Conservation (phyloP, 2,329 filamentous ascomycete species). For the Aspergillus floridensis region DNA sequence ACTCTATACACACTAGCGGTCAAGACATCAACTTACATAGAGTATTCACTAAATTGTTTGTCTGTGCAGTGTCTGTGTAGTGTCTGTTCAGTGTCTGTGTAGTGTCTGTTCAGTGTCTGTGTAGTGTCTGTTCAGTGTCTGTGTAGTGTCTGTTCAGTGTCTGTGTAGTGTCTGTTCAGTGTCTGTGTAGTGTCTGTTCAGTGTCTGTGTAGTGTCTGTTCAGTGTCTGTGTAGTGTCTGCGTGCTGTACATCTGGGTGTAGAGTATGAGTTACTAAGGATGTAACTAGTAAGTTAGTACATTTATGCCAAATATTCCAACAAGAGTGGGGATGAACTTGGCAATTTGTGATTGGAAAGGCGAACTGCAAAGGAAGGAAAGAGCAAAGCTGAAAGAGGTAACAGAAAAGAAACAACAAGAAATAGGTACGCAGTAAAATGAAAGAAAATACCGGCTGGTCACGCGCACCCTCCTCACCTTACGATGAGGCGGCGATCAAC, state of each 20-base stretch:
- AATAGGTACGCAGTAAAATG: not conserved
- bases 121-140: not conserved
- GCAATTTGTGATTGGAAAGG: too few relatives aligned
- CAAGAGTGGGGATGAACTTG: too few relatives aligned
- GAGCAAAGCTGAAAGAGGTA: too few relatives aligned
- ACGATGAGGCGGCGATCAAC: slow-evolving; percentile 17
- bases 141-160: not conserved
- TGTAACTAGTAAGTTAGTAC: too few relatives aligned
- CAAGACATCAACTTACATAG: not conserved
- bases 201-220: not conserved
- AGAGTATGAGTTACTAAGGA: too few relatives aligned
- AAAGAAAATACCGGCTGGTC: slow-evolving; percentile 18
- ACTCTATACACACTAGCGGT: too few relatives aligned
- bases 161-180: not conserved
- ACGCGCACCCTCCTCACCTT: slow-evolving; percentile 14
- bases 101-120: not conserved
- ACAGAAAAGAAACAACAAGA: not conserved
- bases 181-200: not conserved
- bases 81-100: not conserved
- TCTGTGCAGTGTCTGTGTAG: not conserved
- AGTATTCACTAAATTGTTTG: not conserved
- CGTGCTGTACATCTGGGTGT: too few relatives aligned
- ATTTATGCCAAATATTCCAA: too few relatives aligned
- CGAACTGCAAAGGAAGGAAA: too few relatives aligned
- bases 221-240: not conserved